These are phyloP conservation scores for Silene vulgaris DNA, from an alignment of 179 eudicot genomes.

Conservation along the genomic window DNA sequence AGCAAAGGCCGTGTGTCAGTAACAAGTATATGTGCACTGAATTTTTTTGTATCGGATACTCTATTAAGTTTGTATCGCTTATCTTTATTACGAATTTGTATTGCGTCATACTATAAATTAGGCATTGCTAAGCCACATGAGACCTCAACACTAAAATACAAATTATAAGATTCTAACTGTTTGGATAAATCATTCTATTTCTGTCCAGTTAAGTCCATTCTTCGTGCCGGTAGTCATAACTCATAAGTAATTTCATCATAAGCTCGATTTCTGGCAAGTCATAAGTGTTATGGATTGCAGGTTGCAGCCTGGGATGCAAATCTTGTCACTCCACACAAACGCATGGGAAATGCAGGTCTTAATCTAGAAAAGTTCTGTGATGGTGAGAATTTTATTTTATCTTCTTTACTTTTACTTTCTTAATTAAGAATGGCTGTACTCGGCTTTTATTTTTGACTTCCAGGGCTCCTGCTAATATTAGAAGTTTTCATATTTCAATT, in stretches of 20 bases:
- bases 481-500: not conserved
- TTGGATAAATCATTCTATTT: not conserved
- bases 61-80: not conserved
- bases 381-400: slow-evolving; percentile 44
- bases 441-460: not conserved
- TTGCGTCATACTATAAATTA: not conserved
- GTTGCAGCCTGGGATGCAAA: slow-evolving; percentile 99
- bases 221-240: not conserved
- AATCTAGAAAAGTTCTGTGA: slow-evolving; percentile 65
- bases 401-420: not conserved
- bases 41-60: not conserved
- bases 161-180: not conserved
- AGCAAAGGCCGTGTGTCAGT: not conserved
- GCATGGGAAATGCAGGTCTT: slow-evolving; percentile 82
- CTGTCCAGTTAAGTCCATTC: not conserved
- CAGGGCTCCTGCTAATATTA: not conserved
- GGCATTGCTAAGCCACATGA: not conserved
- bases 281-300: slow-evolving; percentile 31
- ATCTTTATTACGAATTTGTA: not conserved
- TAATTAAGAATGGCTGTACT: not conserved
- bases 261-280: slow-evolving; percentile 12
- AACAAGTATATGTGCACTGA: too few species aligned
- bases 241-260: not conserved
- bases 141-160: not conserved
- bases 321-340: slow-evolving; percentile 92